Evolutionary conservation across 2,329 filamentous ascomycete genomes (phyloP).

Genomic region (Meredithiella fracta): DNA sequence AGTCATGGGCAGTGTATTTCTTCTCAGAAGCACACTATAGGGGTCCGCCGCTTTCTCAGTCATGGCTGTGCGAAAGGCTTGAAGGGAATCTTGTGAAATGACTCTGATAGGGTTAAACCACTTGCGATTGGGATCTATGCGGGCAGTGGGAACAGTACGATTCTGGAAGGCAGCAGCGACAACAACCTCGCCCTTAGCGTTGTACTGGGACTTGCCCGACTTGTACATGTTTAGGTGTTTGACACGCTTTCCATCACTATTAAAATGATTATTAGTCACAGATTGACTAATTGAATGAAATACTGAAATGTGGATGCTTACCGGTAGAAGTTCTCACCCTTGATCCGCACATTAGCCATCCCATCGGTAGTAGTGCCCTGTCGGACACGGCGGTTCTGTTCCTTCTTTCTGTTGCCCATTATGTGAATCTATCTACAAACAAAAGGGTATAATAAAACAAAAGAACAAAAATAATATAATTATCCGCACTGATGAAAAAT

Average conservation of each 20-base stretch:
- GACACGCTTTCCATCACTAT: slow-evolving; percentile 61
- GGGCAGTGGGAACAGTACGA: slow-evolving; percentile 61
- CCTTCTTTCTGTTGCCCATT: slow-evolving; percentile 90
- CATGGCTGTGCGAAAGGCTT: slow-evolving; percentile 79
- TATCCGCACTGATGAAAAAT: not conserved
- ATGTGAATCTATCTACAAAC: slow-evolving; percentile 16
- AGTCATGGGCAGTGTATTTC: slow-evolving; percentile 93
- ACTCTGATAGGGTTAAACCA: slow-evolving; percentile 91
- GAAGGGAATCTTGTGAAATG: slow-evolving; percentile 77
- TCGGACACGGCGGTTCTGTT: slow-evolving; percentile 63
- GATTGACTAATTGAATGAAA: too few relatives aligned
- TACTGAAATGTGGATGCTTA: slow-evolving; percentile 27
- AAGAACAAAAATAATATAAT: slow-evolving; percentile 14
- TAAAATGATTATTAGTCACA: not conserved
- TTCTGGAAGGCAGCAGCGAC: slow-evolving; percentile 75
- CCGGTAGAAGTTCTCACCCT: slow-evolving; percentile 98
- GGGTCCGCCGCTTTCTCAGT: slow-evolving; percentile 80
- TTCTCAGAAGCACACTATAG: slow-evolving; percentile 86
- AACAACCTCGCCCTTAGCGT: slow-evolving; percentile 68
- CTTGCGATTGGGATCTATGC: slow-evolving; percentile 89
- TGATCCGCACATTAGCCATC: slow-evolving; percentile 78
- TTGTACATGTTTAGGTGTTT: slow-evolving; percentile 83
- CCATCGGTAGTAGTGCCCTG: slow-evolving; percentile 75
- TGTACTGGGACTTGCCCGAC: slow-evolving; percentile 66
- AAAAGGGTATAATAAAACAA: slow-evolving; percentile 12